Percentiles rank a stretch among this genome's conserved stretches.
phyloP scores from a whole-genome alignment of 306 rosid genomes.

The Dryas octopetala region DNA sequence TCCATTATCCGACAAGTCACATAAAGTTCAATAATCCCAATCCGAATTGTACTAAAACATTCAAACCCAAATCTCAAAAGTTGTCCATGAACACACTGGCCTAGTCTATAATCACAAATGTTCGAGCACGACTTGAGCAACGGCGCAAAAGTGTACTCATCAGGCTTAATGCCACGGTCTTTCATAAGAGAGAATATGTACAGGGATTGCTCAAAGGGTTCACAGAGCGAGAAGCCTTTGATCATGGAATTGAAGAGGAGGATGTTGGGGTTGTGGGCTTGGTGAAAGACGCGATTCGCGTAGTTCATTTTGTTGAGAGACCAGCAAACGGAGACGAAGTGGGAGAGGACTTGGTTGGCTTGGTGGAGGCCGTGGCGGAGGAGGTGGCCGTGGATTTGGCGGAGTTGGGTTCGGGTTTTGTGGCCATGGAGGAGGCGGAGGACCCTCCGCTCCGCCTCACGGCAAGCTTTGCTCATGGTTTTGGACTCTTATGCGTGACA shows the following conservation, averaged over 20 bases:
- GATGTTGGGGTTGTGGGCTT: slow-evolving; percentile 52
- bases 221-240: slow-evolving; percentile 58
- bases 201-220: slow-evolving; percentile 55
- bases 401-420: slow-evolving; percentile 50
- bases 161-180: slow-evolving; percentile 42
- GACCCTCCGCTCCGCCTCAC: slow-evolving; percentile 52
- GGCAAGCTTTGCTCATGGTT: slow-evolving; percentile 46
- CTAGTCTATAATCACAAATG: slow-evolving; percentile 39
- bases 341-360: slow-evolving; percentile 72
- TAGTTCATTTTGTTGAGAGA: slow-evolving; percentile 41
- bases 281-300: slow-evolving; percentile 54
- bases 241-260: slow-evolving; percentile 74
- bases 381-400: slow-evolving; percentile 66
- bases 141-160: slow-evolving; percentile 60
- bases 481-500: background rate
- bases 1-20: slow-evolving; percentile 37
- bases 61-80: slow-evolving; percentile 46
- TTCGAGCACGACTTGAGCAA: slow-evolving; percentile 59
- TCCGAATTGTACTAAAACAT: slow-evolving; percentile 37
- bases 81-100: slow-evolving; percentile 48
- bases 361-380: slow-evolving; percentile 76
- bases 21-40: slow-evolving; percentile 60
- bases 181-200: slow-evolving; percentile 51
- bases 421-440: slow-evolving; percentile 68
- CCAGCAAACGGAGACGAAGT: slow-evolving; percentile 67